Percentiles rank a stretch among this genome's conserved stretches.
Evolutionary conservation across 768 basidiomycete genomes (phyloP).

Genomic region (Russula sp.): DNA sequence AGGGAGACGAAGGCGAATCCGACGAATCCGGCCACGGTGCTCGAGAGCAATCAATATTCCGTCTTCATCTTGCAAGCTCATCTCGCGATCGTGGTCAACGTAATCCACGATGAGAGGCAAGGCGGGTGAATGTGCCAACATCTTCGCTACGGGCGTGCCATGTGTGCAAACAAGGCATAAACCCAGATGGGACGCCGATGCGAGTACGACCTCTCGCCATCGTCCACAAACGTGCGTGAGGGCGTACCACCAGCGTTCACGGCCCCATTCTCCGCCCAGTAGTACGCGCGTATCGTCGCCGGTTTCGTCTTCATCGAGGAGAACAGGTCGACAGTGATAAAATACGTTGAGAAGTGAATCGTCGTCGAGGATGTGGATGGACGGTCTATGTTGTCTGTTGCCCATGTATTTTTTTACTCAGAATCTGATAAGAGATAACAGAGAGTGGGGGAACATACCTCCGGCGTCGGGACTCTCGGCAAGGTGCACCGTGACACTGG

Average conservation of each 20-base stretch:
- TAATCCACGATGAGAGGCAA: conserved; percentile 1
- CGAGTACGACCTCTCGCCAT: conserved; percentile 3
- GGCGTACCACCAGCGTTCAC: conserved; percentile 4
- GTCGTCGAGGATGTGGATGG: neutral
- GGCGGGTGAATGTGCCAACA: conserved; percentile 6
- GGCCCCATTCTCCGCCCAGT: neutral
- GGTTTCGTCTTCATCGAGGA: neutral
- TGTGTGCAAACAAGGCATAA: neutral
- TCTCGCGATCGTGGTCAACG: neutral
- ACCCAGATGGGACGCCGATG: neutral
- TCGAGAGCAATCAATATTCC: neutral
- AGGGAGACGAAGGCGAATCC: neutral
- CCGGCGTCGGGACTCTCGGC: neutral
- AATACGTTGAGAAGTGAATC: neutral
- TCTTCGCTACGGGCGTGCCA: neutral
- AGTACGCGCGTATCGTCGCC: neutral
- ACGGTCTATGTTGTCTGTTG: neutral
- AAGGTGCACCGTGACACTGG: neutral
- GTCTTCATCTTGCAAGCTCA: neutral
- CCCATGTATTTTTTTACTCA: neutral
- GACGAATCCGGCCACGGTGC: neutral
- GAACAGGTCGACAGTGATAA: neutral
- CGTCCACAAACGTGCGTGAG: neutral
- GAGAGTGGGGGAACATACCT: neutral
- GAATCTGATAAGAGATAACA: neutral